A percentile compares a stretch with the other conserved stretches of the same genome.
These are phyloP conservation scores for Coriaria nepalensis DNA, from an alignment of 306 rosid genomes.

Conservation along the genomic window DNA sequence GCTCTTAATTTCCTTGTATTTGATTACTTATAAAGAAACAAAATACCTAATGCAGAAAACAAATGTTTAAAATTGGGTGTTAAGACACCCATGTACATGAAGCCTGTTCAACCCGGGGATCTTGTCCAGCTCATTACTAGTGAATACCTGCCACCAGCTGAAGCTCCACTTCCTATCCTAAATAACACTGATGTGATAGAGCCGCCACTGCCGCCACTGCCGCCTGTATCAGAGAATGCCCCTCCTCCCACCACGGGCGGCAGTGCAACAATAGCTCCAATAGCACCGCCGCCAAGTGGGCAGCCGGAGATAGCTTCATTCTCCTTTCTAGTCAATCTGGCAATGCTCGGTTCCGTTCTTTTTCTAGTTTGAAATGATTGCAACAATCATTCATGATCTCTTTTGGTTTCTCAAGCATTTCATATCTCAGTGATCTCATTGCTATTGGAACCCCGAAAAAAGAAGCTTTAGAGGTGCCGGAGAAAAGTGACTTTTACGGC, in stretches of 20 bases:
- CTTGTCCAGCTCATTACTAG: slow-evolving; percentile 15
- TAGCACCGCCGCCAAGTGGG: slow-evolving; percentile 13
- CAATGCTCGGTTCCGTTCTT: slow-evolving; percentile 29
- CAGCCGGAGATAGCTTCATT: slow-evolving; percentile 37
- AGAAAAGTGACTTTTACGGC: too few species aligned
- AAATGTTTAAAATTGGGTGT: slow-evolving; percentile 29
- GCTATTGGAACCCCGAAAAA: too few species aligned
- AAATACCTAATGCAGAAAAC: slow-evolving; percentile 47
- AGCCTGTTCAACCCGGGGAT: slow-evolving; percentile 31
- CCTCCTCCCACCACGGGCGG: slow-evolving; percentile 18
- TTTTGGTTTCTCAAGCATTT: too few species aligned
- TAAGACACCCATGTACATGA: slow-evolving; percentile 39
- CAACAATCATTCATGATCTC: too few species aligned
- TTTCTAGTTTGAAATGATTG: slow-evolving; percentile 5
- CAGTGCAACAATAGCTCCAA: slow-evolving; percentile 9
- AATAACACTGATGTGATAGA: slow-evolving; percentile 38
- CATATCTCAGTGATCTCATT: too few species aligned
- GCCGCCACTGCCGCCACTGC: slow-evolving; percentile 83
- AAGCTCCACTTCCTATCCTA: slow-evolving; percentile 51
- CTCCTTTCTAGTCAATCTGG: slow-evolving; percentile 30
- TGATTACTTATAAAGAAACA: slow-evolving; percentile 13
- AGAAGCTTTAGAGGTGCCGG: too few species aligned
- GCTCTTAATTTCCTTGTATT: too few species aligned
- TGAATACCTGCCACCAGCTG: slow-evolving; percentile 36
- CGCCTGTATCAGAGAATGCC: slow-evolving; percentile 30